Conservation (phyloP, 1,284 basidiomycete genomes). For the Cutaneotrichosporon spelunceum region DNA sequence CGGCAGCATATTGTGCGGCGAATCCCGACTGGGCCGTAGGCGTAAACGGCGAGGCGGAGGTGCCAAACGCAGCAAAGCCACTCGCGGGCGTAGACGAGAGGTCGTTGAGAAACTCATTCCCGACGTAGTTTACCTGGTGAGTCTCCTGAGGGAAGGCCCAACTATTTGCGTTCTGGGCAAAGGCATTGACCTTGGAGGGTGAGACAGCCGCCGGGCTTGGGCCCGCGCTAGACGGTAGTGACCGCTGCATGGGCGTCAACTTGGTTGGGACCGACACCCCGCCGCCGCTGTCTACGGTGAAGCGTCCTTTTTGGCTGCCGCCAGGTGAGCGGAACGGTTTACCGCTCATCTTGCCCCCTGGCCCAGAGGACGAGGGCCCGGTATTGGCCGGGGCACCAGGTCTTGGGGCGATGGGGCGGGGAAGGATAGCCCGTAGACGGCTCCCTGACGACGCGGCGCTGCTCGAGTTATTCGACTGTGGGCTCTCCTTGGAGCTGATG, state of each 20-base stretch:
- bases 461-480: constrained; percentile 22
- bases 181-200: constrained; percentile 27
- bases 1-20: constrained; percentile 18
- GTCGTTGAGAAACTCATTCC: constrained; percentile 11
- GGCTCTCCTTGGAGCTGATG: constrained; percentile 35
- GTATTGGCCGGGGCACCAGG: constrained; percentile 16
- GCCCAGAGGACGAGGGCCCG: constrained; percentile 12
- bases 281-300: constrained; percentile 48
- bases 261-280: neutral
- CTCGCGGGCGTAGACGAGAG: constrained; percentile 17
- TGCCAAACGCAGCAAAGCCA: constrained; percentile 5
- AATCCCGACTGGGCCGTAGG: constrained; percentile 19
- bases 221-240: neutral
- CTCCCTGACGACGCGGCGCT: constrained; percentile 20
- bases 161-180: constrained; percentile 4
- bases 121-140: constrained; percentile 10
- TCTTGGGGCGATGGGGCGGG: constrained; percentile 41
- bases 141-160: constrained; percentile 12
- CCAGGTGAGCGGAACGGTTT: constrained; percentile 36
- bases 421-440: constrained; percentile 41
- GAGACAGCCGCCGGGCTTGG: constrained; percentile 17
- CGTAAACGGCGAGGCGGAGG: constrained; percentile 17
- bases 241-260: neutral
- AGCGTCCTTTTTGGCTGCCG: constrained; percentile 46
- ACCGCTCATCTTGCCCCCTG: constrained; percentile 38